Conservation (phyloP, 352 stramenopile species). For the Globisporangium middletonii region DNA sequence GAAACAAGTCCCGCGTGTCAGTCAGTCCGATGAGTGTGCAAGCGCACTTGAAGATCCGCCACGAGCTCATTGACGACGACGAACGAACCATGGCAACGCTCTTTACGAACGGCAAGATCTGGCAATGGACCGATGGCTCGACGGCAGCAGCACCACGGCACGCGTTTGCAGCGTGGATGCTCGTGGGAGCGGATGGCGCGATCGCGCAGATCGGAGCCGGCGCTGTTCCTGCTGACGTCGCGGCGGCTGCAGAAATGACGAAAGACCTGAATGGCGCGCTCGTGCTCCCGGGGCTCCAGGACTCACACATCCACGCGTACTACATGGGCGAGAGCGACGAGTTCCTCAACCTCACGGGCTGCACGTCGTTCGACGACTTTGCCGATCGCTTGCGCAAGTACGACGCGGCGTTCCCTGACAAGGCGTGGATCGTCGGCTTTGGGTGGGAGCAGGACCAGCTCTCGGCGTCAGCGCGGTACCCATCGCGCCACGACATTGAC, state of each 20-base stretch:
- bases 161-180: constrained; percentile 49
- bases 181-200: constrained; percentile 37
- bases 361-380: constrained; percentile 71
- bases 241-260: constrained; percentile 4
- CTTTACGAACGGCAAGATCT: constrained; percentile 68
- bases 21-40: not conserved
- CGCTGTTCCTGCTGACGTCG: constrained; percentile 5
- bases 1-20: no score
- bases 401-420: constrained; percentile 52
- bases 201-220: constrained; percentile 32
- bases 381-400: constrained; percentile 41
- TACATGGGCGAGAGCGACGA: constrained; percentile 76
- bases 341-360: constrained; percentile 79
- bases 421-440: constrained; percentile 75
- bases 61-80: not conserved
- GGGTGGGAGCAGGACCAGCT: constrained; percentile 86
- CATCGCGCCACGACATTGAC: constrained; percentile 75
- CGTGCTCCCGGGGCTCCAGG: constrained; percentile 83
- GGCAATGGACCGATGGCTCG: constrained; percentile 32
- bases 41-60: constrained; percentile 10
- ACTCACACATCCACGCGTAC: constrained; percentile 87
- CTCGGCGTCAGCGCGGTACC: constrained; percentile 48
- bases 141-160: constrained; percentile 6
- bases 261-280: constrained; percentile 49
- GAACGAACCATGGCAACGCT: constrained; percentile 26